Evolutionary conservation across 495 filamentous ascomycete genomes (phyloP), one percentile per base, ranked within the genome.

Genomic region (Patellaria atrata): DNA sequence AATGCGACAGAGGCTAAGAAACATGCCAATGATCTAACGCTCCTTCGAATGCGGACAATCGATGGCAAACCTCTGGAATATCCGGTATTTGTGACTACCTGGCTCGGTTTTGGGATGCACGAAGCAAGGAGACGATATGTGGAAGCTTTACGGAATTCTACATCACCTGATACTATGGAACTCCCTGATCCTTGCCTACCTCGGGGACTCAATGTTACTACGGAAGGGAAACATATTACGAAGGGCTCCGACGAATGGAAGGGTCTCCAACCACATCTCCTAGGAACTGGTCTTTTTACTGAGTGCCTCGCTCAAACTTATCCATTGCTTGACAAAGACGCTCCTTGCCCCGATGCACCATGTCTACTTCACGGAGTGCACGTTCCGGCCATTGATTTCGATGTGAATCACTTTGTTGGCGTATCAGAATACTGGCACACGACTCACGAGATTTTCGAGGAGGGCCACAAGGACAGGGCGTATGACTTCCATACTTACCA

Each of bases 341-440:
- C 75, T 22, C 76, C 81, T 1, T 99, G 89, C 51, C 53, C 67
- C 3, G 81, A 96, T 50, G 51, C 71, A 11, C 91, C 89, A 0
- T 99, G 89, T 54, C 60, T 99, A 22, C 61, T 99, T 14, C 76
- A 89, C 40, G 82, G 91, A 0, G 69, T 83, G 29, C 85, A 96
- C 50, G 82, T 85, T 2, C 89, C 89, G 0, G 84, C 87, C 1
- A 94, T 99, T 35, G 89, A 99, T 54, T 99, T 96, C 51, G 77
- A 89, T 33, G 76, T 99, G 24, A 99, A 99, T 41, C 89, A 96
- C 52, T 99, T 99, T 49, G 77, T 99, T 17, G 89, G 89, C 5
- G 87, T 99, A 35, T 94, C 85, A 12, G 89, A 99, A 52, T 99
- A 92, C 52, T 99, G 89, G 89, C 89, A 99, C 58, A 94, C 87